Evolutionary conservation across 306 rosid species (phyloP), one percentile per base, ranked within the genome.

Genomic region (Dicorynia guianensis): DNA sequence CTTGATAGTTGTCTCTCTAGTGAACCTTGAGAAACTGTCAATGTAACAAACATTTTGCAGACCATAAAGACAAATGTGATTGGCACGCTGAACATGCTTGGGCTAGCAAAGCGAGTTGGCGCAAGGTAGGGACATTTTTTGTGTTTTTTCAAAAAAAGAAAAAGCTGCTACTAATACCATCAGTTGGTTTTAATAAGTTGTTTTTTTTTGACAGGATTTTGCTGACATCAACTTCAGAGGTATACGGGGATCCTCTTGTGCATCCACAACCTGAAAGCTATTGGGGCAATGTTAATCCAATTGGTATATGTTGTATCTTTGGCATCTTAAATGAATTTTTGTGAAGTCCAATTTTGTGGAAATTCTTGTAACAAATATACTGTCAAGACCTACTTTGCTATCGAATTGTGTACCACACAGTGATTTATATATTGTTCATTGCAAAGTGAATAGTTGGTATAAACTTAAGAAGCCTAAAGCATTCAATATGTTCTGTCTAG

Each of bases 261-360:
- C 96, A 90, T 71, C 96, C 96, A n/a, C 96, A 90, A 39, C 87
- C 89, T 34, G 96, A 91, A 77, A 80, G 74, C 79, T 91, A 91
- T 59, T 91, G 96, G 93, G 96, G 96, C 33, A 91, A 91, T 80
- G 96, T 91, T 34, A 91, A 91, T 78, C 93, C 96, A 39, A 91
- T 91, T 71, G 96, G 96, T 91, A 86, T 52, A 68, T 72, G 10
- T 65, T 61, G 19, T 49, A 15, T 50, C 49, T 48, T 48, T 47
- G 59, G 74, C 52, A 42, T 79, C 57, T 79, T 35, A 17, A 47
- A 44, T 49, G 64, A 47, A 56, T 52, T 69, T 5, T 71, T 60
- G 47, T 64, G 33, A 68, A 55, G 14, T 30, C 10, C 18, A 39
- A 25, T 44, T 44, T 43, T 12, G 17, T 44, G 50, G 71, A 42